Conservation (phyloP, 163 green algal species). For the Prototheca wickerhamii region DNA sequence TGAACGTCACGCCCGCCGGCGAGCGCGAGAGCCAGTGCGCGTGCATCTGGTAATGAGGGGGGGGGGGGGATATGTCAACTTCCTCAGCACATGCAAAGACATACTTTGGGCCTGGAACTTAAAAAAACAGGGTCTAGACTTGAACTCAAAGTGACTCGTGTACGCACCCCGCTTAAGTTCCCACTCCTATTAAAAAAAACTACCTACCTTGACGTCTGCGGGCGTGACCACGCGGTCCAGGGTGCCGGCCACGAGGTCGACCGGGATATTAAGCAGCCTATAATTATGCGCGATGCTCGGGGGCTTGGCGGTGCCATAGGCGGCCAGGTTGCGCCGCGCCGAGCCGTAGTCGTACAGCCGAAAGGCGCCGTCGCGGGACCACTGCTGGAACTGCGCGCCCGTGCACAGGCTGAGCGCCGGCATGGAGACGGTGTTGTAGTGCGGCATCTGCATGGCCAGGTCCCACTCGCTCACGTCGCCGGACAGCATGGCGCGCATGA, state of each 20-base stretch:
- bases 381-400: conserved; percentile 46
- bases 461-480: conserved; percentile 87
- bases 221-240: conserved; percentile 73
- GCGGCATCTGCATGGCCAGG: conserved; percentile 77
- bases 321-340: conserved; percentile 17
- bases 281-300: conserved; percentile 60
- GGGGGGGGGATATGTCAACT: too few relatives aligned
- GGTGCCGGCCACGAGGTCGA: conserved; percentile 77
- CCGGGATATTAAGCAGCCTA: conserved; percentile 54
- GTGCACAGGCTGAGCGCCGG: conserved; percentile 68
- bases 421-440: conserved; percentile 85
- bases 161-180: too few relatives aligned
- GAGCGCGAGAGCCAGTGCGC: background rate
- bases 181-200: conserved; percentile 42
- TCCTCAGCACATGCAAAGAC: too few relatives aligned
- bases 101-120: too few relatives aligned
- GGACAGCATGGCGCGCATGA: conserved; percentile 39
- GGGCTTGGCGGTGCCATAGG: conserved; percentile 52
- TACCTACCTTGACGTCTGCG: conserved; percentile 40
- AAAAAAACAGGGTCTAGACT: too few relatives aligned
- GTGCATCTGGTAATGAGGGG: background rate
- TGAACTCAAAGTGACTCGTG: too few relatives aligned
- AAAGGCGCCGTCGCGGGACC: conserved; percentile 51
- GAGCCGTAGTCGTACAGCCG: conserved; percentile 82
- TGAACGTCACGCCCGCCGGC: conserved; percentile 49